Percentiles rank a stretch among this genome's conserved stretches.
Evolutionary conservation across 169 alveolate species (phyloP).

Genomic region (Theileria luwenshuni): DNA sequence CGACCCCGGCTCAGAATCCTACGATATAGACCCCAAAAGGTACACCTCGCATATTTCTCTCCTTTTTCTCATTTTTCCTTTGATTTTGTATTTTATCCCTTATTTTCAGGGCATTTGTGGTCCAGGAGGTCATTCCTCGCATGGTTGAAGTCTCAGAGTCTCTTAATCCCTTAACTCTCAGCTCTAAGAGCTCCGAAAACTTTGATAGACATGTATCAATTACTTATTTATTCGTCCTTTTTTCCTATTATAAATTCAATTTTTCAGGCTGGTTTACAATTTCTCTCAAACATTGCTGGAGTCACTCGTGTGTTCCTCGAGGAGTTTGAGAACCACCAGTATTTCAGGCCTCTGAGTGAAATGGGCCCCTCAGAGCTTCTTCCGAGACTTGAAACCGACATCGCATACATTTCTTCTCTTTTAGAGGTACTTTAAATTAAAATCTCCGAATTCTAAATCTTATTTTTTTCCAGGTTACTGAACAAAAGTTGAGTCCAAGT

Average conservation of each 20-base stretch:
- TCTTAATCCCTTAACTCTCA: constrained; percentile 31
- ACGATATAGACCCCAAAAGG: constrained; percentile 67
- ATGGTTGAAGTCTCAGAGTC: constrained; percentile 38
- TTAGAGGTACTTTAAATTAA: constrained; percentile 30
- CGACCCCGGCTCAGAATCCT: constrained; percentile 9
- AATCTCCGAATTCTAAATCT: not conserved
- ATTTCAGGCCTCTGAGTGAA: constrained; percentile 20
- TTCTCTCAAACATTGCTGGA: constrained; percentile 53
- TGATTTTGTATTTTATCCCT: not conserved
- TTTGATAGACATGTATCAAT: constrained; percentile 59
- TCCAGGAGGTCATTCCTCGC: constrained; percentile 66
- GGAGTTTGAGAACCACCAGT: constrained; percentile 20
- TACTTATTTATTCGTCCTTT: too few relatives aligned
- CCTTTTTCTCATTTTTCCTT: not conserved
- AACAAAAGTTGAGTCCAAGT: constrained; percentile 23
- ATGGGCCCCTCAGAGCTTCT: constrained; percentile 65
- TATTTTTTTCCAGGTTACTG: constrained; percentile 28
- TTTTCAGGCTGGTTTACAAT: constrained; percentile 45
- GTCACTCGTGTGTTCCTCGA: constrained; percentile 39
- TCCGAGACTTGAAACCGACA: constrained; percentile 39
- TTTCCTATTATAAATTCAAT: not conserved
- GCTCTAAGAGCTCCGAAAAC: constrained; percentile 35
- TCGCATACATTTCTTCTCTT: constrained; percentile 39
- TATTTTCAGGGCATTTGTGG: constrained; percentile 48
- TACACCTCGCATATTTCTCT: constrained; percentile 12